Evolutionary conservation across 192 early-diverging fungal genomes (phyloP), one percentile per base, ranked within the genome.

Genomic region (Helicostylum pulchrum): DNA sequence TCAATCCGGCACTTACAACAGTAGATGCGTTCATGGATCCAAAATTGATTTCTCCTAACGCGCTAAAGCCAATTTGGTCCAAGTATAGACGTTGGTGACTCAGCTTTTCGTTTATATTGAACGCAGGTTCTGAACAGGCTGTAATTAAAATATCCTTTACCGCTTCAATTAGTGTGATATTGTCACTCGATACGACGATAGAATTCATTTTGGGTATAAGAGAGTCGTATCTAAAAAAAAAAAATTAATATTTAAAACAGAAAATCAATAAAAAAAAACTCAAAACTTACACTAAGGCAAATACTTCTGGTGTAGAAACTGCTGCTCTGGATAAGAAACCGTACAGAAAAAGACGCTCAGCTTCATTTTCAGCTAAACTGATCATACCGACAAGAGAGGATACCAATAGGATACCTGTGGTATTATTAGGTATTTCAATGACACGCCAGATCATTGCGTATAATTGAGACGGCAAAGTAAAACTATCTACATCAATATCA

Each of bases 281-380:
- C n/a, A n/a, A 19, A 17, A 82, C 84, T 85, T 85, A 90, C 84
- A 92, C 78, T 30, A 90, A 66, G 7, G 78, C 66, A 66, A 93
- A 87, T n/a, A 85, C 79, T 43, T 88, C 81, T 19, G 90, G 91
- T 10, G 81, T 76, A 8, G 80, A 71, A 11, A 73, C 65, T 0
- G 91, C 85, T 30, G 86, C 85, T 68, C 91, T 87, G 8, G 88
- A 81, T 30, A 93, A 67, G 70, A 89, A 86, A 7, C 82, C 83
- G 51, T 92, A 93, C 10, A 93, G 72, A 55, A 85, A 91, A 23
- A 84, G 48, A 10, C 81, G 72, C 71, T 93, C 91, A 2, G 71
- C 67, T 26, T 92, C 91, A 20, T 80, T 79, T 46, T 92, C 88
- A 1, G 88, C 76, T 50, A 73, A 77, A 63, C 89, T 81, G 17